Evolutionary conservation across 2,329 filamentous ascomycete species (phyloP).

Genomic region (Claviceps capensis): DNA sequence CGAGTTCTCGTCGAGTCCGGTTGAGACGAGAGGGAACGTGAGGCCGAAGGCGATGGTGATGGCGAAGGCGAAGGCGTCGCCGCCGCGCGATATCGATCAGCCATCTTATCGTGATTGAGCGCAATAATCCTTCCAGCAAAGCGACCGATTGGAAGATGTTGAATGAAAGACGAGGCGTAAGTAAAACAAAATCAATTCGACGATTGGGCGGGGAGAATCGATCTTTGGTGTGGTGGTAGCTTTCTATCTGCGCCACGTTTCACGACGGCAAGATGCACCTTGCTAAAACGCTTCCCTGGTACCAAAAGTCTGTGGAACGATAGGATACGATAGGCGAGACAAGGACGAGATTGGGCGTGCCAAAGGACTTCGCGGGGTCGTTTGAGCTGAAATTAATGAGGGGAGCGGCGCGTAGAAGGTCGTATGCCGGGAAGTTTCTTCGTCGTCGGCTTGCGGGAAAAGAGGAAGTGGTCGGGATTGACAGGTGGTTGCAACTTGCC

Average conservation of each 20-base stretch:
- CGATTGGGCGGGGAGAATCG: neutral
- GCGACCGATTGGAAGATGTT: neutral
- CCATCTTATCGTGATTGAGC: constrained; percentile 9
- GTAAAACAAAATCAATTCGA: neutral
- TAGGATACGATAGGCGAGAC: neutral
- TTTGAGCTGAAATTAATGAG: neutral
- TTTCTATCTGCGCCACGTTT: constrained; percentile 5
- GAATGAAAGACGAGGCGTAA: neutral
- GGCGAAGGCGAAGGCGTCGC: constrained; percentile 29
- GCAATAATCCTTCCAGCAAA: neutral
- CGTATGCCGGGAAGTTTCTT: neutral
- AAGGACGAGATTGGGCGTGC: no score
- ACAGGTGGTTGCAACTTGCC: neutral
- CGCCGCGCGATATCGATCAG: constrained; percentile 12
- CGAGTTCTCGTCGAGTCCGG: constrained; percentile 60
- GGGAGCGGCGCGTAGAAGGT: neutral
- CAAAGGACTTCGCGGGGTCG: neutral
- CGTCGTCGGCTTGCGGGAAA: neutral
- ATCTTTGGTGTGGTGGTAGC: neutral
- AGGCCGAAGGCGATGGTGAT: no score
- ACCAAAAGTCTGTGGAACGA: constrained; percentile 1
- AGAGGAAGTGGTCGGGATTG: no score
- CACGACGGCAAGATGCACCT: constrained; percentile 4
- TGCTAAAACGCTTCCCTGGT: neutral
- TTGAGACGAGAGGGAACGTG: constrained; percentile 16